Evolutionary conservation across 2,329 filamentous ascomycete species (phyloP).

Genomic region (Fusarium mangiferae): DNA sequence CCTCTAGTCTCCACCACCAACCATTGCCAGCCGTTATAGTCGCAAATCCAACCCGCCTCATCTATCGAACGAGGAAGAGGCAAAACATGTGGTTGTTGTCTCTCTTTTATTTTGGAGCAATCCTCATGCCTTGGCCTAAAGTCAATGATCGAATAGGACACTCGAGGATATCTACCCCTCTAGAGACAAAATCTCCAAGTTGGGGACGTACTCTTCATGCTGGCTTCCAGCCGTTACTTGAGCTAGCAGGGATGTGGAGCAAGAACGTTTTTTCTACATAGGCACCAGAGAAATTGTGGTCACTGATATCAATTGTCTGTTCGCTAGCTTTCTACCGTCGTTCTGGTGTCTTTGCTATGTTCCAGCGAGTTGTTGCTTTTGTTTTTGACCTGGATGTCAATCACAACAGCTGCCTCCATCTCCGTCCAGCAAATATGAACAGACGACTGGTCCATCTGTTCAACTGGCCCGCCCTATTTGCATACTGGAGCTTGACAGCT

Average conservation of each 20-base stretch:
- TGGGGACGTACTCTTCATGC: constrained; percentile 14
- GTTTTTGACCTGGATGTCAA: constrained; percentile 34
- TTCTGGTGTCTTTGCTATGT: constrained; percentile 13
- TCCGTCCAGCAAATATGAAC: constrained; percentile 2
- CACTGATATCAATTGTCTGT: constrained; percentile 9
- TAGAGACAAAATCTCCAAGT: not conserved
- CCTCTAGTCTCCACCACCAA: constrained; percentile 25
- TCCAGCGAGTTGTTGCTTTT: constrained; percentile 19
- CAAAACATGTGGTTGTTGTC: constrained; percentile 11
- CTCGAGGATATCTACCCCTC: not conserved
- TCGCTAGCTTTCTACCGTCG: not conserved
- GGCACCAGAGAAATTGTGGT: constrained; percentile 27
- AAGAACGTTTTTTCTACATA: constrained; percentile 29
- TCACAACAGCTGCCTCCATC: constrained; percentile 29
- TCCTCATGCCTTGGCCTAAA: not conserved
- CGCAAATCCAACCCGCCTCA: constrained; percentile 8
- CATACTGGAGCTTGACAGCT: constrained; percentile 45
- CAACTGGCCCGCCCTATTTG: constrained; percentile 28
- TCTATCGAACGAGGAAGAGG: constrained; percentile 7
- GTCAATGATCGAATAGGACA: constrained; percentile 7
- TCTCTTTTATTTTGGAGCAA: not conserved
- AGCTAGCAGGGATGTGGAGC: constrained; percentile 37
- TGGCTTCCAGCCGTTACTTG: constrained; percentile 24
- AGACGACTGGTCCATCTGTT: constrained; percentile 25
- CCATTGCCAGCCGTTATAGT: constrained; percentile 16